These are phyloP conservation scores for Cladosporium austrohemisphaericum DNA, from an alignment of 2,329 filamentous ascomycete genomes.

Conservation along the genomic window DNA sequence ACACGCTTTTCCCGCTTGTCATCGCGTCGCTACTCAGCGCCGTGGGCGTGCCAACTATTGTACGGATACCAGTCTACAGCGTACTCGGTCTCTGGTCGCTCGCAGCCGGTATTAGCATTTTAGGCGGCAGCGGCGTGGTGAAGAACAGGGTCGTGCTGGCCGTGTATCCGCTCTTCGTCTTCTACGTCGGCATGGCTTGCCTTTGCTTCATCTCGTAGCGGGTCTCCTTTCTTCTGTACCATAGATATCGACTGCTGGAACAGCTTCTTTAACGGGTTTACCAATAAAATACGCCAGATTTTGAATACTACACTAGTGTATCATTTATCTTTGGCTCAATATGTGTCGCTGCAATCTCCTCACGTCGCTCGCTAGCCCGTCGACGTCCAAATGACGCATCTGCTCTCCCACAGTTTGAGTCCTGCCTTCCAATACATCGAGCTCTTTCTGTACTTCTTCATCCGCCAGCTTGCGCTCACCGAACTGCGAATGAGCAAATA, in stretches of 20 bases:
- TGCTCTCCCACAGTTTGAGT: slow-evolving; percentile 37
- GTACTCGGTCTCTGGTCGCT: slow-evolving; percentile 88
- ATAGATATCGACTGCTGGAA: background rate
- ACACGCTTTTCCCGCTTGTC: slow-evolving; percentile 94
- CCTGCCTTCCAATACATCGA: slow-evolving; percentile 36
- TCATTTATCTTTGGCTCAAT: background rate
- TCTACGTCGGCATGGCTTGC: slow-evolving; percentile 88
- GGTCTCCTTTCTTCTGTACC: background rate
- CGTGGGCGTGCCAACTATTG: slow-evolving; percentile 71
- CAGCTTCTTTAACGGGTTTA: background rate
- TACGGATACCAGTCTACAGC: slow-evolving; percentile 85
- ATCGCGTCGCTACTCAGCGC: slow-evolving; percentile 88
- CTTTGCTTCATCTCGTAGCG: slow-evolving; percentile 91
- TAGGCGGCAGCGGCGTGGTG: slow-evolving; percentile 91
- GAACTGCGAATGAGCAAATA: slow-evolving; percentile 35
- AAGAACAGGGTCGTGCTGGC: slow-evolving; percentile 91
- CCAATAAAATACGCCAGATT: background rate
- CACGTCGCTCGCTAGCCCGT: slow-evolving; percentile 21
- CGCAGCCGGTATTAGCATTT: slow-evolving; percentile 90
- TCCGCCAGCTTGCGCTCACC: slow-evolving; percentile 23
- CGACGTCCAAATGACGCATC: slow-evolving; percentile 34
- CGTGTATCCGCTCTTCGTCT: slow-evolving; percentile 91
- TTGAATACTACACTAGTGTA: background rate
- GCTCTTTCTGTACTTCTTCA: slow-evolving; percentile 23
- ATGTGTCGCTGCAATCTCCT: slow-evolving; percentile 20